Evolutionary conservation across 768 basidiomycete species (phyloP).

Genomic region (Cystofilobasidium ferigula): DNA sequence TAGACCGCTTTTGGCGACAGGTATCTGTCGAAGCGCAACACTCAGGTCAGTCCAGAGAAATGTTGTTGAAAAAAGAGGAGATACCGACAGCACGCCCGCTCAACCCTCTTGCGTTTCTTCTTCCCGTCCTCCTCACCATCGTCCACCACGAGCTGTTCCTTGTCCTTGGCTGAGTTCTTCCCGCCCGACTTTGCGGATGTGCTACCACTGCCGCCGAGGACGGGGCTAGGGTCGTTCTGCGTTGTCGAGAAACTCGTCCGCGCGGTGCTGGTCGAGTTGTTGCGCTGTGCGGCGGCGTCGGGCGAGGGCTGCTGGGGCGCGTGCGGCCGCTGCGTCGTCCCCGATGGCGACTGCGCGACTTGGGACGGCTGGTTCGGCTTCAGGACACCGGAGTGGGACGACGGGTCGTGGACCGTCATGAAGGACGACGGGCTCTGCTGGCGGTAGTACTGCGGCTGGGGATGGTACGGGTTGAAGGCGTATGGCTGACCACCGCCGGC

Average conservation of each 20-base stretch:
- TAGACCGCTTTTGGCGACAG: constrained; percentile 7
- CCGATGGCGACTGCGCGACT: no score
- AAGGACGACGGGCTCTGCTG: not conserved
- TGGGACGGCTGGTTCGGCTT: no score
- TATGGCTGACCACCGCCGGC: no score
- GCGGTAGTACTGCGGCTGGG: no score
- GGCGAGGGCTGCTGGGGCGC: not conserved
- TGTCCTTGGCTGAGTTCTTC: not conserved
- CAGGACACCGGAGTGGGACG: no score
- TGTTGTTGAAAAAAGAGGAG: not conserved
- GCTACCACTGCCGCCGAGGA: not conserved
- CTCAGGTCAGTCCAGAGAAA: not conserved
- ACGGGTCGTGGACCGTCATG: not conserved
- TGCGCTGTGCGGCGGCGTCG: no score
- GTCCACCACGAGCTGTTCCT: not conserved
- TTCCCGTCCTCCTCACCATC: constrained; percentile 4
- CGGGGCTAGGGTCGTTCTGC: not conserved
- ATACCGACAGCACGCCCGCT: constrained; percentile 3
- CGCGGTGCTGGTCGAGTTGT: not conserved
- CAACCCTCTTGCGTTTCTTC: constrained; percentile 11
- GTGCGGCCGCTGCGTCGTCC: not conserved
- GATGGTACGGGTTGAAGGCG: no score
- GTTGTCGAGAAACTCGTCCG: constrained; percentile 1
- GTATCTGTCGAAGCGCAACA: not conserved
- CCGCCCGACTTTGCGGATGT: not conserved